Base-by-base conservation (phyloP, 768 basidiomycete species). In the Lyophyllum decastes region DNA sequence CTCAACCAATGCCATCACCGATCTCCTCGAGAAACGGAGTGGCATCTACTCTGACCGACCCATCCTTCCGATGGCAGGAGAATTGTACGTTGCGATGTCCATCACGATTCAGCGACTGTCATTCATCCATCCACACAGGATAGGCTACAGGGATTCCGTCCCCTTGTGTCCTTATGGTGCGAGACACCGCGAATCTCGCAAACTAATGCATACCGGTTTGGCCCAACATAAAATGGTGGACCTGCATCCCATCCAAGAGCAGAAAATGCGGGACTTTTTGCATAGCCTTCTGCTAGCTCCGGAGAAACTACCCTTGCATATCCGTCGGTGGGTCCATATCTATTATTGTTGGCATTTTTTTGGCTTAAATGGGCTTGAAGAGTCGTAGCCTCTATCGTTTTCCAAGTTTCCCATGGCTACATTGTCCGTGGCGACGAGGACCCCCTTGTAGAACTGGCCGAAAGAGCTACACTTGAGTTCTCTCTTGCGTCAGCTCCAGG, bases 331-430 rank as follows among this genome's bases (percentile, higher is more conserved):
- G 21, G 49, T 30, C 30, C 46, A 26, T 24, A n/a, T 25, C 22
- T 12, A 26, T 26, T 10, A 10, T 17, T 19, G 16, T 11, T 43
- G 41, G 46, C 16, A 21, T 30, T 10, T 8, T 43, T 11, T 10
- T 8, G 25, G 3, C 46, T 47, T 17, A 47, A 24, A 22, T 25
- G 16, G 16, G 26, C 46, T 26, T 26, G 35, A 26, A 47, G 46
- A 17, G 25, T 26, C 24, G 46, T 47, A 26, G 46, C 46, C 2
- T 73, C 77, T 7, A 75, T 78, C 52, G 78, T 80, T 41, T 69
- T 80, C 24, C 75, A 73, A 21, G 76, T 79, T 17, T 72, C 78
- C 0, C 74, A 80, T 64, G 80, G 80, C 2, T 78, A 79, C 58
- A 65, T 72, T 41, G 72, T 80, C 30, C 61, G 70, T 24, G 76